A percentile compares a stretch with the other conserved stretches of the same genome.
Evolutionary conservation across 768 basidiomycete species (phyloP).

Genomic region (Auricularia auricula-judae): DNA sequence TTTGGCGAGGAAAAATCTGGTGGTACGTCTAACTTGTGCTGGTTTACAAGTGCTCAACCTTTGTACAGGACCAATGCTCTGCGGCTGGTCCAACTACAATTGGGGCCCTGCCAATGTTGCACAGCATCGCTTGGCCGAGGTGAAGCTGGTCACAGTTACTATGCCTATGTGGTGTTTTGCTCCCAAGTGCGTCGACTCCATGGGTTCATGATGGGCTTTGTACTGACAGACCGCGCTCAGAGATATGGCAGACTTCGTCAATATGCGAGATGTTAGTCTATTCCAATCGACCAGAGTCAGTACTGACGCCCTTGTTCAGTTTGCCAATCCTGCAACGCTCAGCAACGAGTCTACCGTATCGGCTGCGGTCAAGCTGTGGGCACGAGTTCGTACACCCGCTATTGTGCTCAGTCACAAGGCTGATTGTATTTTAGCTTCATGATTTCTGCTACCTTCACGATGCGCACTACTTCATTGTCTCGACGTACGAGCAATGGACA

Average conservation of each 20-base stretch:
- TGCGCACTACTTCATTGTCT: not conserved
- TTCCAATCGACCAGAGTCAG: too few species aligned
- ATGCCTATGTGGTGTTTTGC: not conserved
- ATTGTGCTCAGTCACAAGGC: not conserved
- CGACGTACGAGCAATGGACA: not conserved
- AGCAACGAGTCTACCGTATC: not conserved
- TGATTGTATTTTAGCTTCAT: not conserved
- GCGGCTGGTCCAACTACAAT: not conserved
- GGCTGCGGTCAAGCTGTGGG: not conserved
- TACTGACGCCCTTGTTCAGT: too few species aligned
- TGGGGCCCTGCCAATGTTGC: not conserved
- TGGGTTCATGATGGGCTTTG: not conserved
- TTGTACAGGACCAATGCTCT: not conserved
- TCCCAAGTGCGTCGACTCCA: not conserved
- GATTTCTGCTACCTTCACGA: not conserved
- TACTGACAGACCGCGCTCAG: too few species aligned
- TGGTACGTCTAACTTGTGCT: not conserved
- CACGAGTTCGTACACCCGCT: not conserved
- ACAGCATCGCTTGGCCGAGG: not conserved
- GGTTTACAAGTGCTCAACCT: not conserved
- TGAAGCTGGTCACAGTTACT: not conserved
- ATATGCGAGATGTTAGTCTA: too few species aligned
- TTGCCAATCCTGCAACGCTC: too few species aligned
- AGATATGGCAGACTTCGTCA: too few species aligned
- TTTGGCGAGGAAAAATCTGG: not conserved